A percentile compares a stretch with the other conserved stretches of the same genome.
Conservation (phyloP, 257 asterid species). For the Jacaranda copaia region DNA sequence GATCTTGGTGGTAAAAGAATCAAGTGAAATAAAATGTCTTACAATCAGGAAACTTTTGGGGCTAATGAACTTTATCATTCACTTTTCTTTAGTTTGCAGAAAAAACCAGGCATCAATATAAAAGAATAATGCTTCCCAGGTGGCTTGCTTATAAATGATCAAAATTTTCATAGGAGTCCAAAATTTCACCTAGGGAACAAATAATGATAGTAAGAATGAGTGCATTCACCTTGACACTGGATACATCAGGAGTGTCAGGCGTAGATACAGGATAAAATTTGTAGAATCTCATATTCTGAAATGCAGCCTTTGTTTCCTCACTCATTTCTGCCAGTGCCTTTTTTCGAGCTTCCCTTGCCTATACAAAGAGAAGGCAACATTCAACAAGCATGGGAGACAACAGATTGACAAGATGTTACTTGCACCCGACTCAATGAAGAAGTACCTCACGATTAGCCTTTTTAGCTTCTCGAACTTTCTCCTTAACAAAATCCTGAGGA, state of each 20-base stretch:
- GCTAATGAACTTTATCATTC: neutral
- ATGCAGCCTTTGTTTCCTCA: slow-evolving; percentile 66
- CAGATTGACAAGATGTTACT: slow-evolving; percentile 15
- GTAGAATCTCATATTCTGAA: slow-evolving; percentile 68
- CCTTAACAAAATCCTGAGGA: slow-evolving; percentile 57
- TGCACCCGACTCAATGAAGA: slow-evolving; percentile 24
- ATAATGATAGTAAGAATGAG: neutral
- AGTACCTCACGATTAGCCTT: slow-evolving; percentile 75
- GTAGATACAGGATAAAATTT: slow-evolving; percentile 86
- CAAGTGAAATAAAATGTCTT: neutral
- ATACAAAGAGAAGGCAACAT: slow-evolving; percentile 31
- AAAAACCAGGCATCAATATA: neutral
- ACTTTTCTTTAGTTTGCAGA: neutral
- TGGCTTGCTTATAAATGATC: neutral
- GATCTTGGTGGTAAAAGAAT: neutral
- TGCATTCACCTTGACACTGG: slow-evolving; percentile 74
- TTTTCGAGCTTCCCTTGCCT: slow-evolving; percentile 90
- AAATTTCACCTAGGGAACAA: neutral
- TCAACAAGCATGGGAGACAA: slow-evolving; percentile 11
- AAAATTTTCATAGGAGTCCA: neutral
- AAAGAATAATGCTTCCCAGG: neutral
- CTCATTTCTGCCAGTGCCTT: slow-evolving; percentile 81
- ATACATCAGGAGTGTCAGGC: slow-evolving; percentile 80
- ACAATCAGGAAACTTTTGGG: slow-evolving; percentile 1
- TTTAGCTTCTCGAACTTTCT: slow-evolving; percentile 65